Conservation (phyloP, 352 stramenopile genomes). For the Phytophthora constricta region DNA sequence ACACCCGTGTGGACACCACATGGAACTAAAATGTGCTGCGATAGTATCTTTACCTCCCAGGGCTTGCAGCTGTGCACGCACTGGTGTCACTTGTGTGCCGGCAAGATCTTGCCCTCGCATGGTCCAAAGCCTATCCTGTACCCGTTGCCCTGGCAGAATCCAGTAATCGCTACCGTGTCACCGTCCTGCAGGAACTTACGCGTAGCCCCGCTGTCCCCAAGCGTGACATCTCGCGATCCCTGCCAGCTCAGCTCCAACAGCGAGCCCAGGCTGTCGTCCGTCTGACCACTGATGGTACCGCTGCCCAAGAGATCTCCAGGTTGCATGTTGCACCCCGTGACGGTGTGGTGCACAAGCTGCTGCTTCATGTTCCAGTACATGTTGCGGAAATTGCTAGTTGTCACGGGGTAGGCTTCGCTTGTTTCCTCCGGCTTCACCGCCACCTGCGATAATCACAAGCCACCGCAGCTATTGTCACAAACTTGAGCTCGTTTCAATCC, state of each 20-base stretch:
- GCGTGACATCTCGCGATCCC: constrained; percentile 79
- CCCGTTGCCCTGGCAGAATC: constrained; percentile 92
- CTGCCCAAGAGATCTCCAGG: constrained; percentile 94
- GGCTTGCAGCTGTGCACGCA: neutral
- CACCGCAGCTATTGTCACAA: constrained; percentile 12
- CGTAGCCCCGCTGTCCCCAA: constrained; percentile 72
- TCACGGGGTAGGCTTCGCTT: constrained; percentile 73
- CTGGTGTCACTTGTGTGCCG: constrained; percentile 59
- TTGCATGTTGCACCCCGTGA: constrained; percentile 97
- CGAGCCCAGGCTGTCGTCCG: constrained; percentile 90
- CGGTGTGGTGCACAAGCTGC: constrained; percentile 96
- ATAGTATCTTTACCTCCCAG: neutral
- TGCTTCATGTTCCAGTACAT: constrained; percentile 99
- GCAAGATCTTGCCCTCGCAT: constrained; percentile 92
- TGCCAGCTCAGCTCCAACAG: constrained; percentile 98
- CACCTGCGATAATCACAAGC: constrained; percentile 42
- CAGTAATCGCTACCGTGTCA: constrained; percentile 93
- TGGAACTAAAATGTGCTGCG: no score
- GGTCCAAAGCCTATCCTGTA: constrained; percentile 96
- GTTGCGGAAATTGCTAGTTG: constrained; percentile 94
- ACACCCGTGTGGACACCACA: no score
- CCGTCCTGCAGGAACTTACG: constrained; percentile 97
- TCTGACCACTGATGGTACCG: constrained; percentile 94
- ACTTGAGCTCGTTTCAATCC: no score
- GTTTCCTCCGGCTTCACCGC: constrained; percentile 70